Percentiles rank a stretch among this genome's conserved stretches.
These are phyloP conservation scores for Tetrastigma voinierianum DNA, from an alignment of 164 flowering plant genomes.

Conservation along the genomic window DNA sequence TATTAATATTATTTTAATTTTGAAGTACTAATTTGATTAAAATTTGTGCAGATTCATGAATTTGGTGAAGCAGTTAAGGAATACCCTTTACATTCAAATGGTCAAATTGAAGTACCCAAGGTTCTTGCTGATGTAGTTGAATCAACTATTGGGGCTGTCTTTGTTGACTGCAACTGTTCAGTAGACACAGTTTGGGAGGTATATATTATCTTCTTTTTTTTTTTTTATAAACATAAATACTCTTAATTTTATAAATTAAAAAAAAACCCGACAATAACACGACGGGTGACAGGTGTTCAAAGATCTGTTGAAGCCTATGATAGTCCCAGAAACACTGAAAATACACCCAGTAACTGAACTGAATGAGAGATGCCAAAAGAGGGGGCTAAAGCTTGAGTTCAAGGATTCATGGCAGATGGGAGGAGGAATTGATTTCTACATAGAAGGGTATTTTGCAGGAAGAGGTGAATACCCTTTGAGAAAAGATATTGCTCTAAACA, in stretches of 20 bases:
- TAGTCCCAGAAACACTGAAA: slow-evolving; percentile 27
- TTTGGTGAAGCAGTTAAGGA: slow-evolving; percentile 35
- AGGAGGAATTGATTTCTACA: slow-evolving; percentile 21
- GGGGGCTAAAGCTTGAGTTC: slow-evolving; percentile 21
- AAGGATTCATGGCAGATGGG: slow-evolving; percentile 31
- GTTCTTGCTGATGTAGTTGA: slow-evolving; percentile 68
- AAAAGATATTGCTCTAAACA: slow-evolving; percentile 48
- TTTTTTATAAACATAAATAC: not conserved
- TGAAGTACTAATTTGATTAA: too few species aligned
- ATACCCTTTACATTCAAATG: slow-evolving; percentile 57
- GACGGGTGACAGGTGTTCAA: slow-evolving; percentile 34
- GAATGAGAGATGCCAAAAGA: slow-evolving; percentile 53
- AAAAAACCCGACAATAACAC: too few species aligned
- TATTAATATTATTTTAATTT: too few species aligned
- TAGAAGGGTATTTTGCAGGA: slow-evolving; percentile 40
- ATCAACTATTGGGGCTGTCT: slow-evolving; percentile 62
- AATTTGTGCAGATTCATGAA: slow-evolving; percentile 37
- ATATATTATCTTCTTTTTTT: not conserved
- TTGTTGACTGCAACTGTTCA: slow-evolving; percentile 41
- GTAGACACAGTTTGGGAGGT: slow-evolving; percentile 67
- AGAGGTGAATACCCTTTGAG: slow-evolving; percentile 27
- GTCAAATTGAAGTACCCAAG: slow-evolving; percentile 57
- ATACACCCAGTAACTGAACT: slow-evolving; percentile 48
- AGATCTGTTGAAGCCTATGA: slow-evolving; percentile 50
- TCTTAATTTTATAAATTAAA: too few species aligned